These are phyloP conservation scores for Alnus rubra DNA, from an alignment of 306 rosid genomes.

Conservation along the genomic window DNA sequence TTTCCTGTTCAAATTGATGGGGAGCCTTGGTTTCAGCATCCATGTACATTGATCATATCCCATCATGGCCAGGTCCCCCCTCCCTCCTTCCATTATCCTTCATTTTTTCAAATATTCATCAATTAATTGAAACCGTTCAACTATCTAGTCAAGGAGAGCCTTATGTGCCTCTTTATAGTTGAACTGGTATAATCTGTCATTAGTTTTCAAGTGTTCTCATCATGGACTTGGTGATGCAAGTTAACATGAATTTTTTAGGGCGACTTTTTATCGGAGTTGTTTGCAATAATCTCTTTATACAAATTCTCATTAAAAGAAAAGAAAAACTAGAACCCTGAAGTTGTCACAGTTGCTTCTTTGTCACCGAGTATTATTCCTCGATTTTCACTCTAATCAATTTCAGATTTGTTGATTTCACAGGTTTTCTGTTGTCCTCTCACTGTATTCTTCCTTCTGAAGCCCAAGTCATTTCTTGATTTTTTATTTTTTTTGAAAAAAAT, in stretches of 20 bases:
- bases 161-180: not conserved
- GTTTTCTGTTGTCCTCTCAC: conserved; percentile 17
- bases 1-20: conserved; percentile 98
- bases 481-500: not conserved
- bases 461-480: not conserved
- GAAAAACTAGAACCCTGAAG: not conserved
- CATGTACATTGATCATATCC: conserved; percentile 71
- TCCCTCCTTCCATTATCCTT: conserved; percentile 1
- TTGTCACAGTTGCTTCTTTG: not conserved
- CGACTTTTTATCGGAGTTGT: not conserved
- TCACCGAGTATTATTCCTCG: not conserved
- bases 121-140: not conserved
- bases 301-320: not conserved
- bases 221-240: not conserved
- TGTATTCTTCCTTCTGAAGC: conserved; percentile 4
- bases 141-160: not conserved
- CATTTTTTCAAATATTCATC: not conserved
- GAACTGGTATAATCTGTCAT: not conserved
- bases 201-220: not conserved
- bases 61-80: conserved; percentile 91
- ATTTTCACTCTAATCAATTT: not conserved
- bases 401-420: not conserved
- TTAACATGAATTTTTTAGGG: not conserved
- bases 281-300: no score
- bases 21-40: conserved; percentile 92